Evolutionary conservation across 345 rosid species (phyloP), one percentile per base, ranked within the genome.

Genomic region (Salix arbutifolia): DNA sequence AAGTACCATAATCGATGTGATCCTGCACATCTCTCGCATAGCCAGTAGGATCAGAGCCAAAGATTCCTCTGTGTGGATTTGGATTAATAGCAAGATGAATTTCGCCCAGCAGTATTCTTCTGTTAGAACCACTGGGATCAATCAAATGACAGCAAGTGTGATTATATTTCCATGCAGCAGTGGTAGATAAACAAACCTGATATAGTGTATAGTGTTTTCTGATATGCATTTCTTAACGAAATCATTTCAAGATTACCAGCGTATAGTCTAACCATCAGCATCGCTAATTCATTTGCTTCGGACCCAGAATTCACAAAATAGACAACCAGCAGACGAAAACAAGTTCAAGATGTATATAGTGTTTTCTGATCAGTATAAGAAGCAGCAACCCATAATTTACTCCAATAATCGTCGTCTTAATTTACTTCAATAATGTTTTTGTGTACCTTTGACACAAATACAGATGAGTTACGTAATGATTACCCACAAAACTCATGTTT

Each of bases 271-370:
- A 97, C 98, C 99, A 96, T 94, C 83, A 94, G 81, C 97, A 88
- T 91, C 4, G 99, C 97, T 56, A 94, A 65, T 78, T 94, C 99
- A 87, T 96, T 96, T 26, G 99, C 99, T 84, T 94, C 95, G 1
- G 94, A 85, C 75, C 98, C 99, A 67, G 98, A 96, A 85, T 92
- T 96, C 5, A 96, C 95, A 79, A 96, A 90, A 83, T 89, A 96
- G 8, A 92, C 99, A 80, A 94, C 97, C 98, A 92, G 81, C 84
- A 93, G 56, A 28, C 42, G 44, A 72, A 74, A 78, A 69, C 10
- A 9, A 53, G 10, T n/a, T 16, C 2, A 77, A 74, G 35, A 74
- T 67, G 21, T 42, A 78, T 61, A 62, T 12, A 31, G 60, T 46
- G 69, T 31, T 31, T 38, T 38, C 25, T 8, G 40, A 71, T 37